These are phyloP conservation scores for Talaromyces trachyspermus DNA, from an alignment of 495 filamentous ascomycete genomes.

Conservation along the genomic window DNA sequence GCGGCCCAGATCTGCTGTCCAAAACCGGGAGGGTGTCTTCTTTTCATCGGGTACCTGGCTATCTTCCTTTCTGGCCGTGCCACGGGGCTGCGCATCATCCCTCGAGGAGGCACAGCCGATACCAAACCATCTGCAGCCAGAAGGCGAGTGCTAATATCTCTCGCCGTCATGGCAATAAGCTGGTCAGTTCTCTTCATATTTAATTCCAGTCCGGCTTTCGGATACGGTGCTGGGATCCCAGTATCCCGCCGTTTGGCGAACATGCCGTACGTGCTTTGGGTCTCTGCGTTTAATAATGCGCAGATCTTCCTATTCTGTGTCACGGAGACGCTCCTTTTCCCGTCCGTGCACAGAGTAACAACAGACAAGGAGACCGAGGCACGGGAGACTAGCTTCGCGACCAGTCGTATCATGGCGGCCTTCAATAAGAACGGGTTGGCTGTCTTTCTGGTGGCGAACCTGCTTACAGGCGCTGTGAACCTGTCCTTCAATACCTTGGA, in stretches of 20 bases:
- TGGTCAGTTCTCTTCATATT: constrained; percentile 64
- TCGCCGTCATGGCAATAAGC: constrained; percentile 51
- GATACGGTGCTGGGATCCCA: constrained; percentile 51
- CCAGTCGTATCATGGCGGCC: constrained; percentile 68
- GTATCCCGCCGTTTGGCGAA: constrained; percentile 90
- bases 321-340: constrained; percentile 72
- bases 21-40: constrained; percentile 91
- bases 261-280: constrained; percentile 89
- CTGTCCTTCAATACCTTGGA: constrained; percentile 75
- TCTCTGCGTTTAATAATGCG: constrained; percentile 73
- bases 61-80: constrained; percentile 91
- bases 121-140: constrained; percentile 16
- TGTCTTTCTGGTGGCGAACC: constrained; percentile 81
- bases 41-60: constrained; percentile 91
- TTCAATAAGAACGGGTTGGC: constrained; percentile 86
- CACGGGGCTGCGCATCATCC: constrained; percentile 69
- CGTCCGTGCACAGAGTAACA: constrained; percentile 54
- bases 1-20: constrained; percentile 63
- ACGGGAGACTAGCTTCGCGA: constrained; percentile 60
- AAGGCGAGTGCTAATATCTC: constrained; percentile 48
- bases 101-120: constrained; percentile 41
- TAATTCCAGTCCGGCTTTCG: constrained; percentile 59
- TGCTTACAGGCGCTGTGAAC: constrained; percentile 85
- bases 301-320: constrained; percentile 72
- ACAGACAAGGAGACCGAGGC: constrained; percentile 32